A percentile compares a stretch with the other conserved stretches of the same genome.
These are phyloP conservation scores for Cercospora sojina DNA, from an alignment of 2,329 filamentous ascomycete genomes.

Conservation along the genomic window DNA sequence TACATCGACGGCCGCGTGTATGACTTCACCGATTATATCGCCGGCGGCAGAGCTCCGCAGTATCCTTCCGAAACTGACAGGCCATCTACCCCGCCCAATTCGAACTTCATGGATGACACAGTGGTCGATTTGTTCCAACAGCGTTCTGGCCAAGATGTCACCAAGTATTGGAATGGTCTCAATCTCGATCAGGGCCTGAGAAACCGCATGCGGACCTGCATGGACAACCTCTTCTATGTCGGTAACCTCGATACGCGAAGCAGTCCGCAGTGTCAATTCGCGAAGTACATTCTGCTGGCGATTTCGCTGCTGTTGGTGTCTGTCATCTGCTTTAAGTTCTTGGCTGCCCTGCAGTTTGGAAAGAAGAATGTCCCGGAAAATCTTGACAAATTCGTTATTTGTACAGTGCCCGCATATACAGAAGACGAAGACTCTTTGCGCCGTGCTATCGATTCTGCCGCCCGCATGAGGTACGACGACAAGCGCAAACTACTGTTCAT, in stretches of 20 bases:
- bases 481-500: slow-evolving; percentile 94
- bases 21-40: slow-evolving; percentile 80
- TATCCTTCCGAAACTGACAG: slow-evolving; percentile 57
- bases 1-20: slow-evolving; percentile 80
- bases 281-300: slow-evolving; percentile 83
- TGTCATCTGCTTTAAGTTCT: slow-evolving; percentile 93
- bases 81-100: slow-evolving; percentile 49
- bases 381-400: slow-evolving; percentile 97
- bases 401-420: slow-evolving; percentile 95
- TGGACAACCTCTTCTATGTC: slow-evolving; percentile 93
- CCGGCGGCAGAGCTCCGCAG: slow-evolving; percentile 67
- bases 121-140: slow-evolving; percentile 76
- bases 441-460: slow-evolving; percentile 93
- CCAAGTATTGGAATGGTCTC: slow-evolving; percentile 76
- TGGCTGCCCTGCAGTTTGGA: slow-evolving; percentile 92
- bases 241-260: slow-evolving; percentile 89
- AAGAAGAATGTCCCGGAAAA: slow-evolving; percentile 91
- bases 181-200: slow-evolving; percentile 58
- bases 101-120: slow-evolving; percentile 75
- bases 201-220: slow-evolving; percentile 71
- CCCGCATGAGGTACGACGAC: slow-evolving; percentile 94
- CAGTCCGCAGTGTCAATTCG: slow-evolving; percentile 79
- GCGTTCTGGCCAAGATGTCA: slow-evolving; percentile 74
- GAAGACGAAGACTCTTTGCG: slow-evolving; percentile 97
- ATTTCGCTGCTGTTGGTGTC: slow-evolving; percentile 76